phyloP scores from a whole-genome alignment of 805 yeast species.

The Metschnikowia colocasiae region DNA sequence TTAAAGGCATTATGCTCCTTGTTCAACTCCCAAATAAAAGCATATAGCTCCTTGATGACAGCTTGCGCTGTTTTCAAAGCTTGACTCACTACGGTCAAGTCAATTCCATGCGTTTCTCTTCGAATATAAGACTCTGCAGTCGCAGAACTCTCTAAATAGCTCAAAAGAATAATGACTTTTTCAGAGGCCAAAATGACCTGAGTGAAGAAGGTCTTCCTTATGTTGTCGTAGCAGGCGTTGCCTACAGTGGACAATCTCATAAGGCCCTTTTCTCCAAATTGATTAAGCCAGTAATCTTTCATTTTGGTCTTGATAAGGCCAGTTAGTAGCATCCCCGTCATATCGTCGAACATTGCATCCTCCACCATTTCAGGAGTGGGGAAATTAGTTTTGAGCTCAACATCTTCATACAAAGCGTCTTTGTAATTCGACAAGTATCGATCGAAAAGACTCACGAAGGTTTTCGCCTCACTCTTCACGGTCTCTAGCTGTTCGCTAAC shows the following conservation, averaged over 20 bases:
- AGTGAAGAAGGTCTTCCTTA: constrained; percentile 45
- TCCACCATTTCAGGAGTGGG: constrained; percentile 17
- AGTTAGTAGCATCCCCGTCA: constrained; percentile 49
- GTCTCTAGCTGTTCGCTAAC: constrained; percentile 20
- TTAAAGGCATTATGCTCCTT: constrained; percentile 46
- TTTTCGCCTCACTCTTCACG: constrained; percentile 22
- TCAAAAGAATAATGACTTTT: constrained; percentile 45
- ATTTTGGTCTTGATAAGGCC: constrained; percentile 50
- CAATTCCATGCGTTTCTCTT: constrained; percentile 12
- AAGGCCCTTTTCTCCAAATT: constrained; percentile 63
- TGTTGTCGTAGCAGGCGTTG: constrained; percentile 46
- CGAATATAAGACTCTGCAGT: constrained; percentile 9
- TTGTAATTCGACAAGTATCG: constrained; percentile 32
- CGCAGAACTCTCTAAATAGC: constrained; percentile 37
- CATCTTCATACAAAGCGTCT: constrained; percentile 23
- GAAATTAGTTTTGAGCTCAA: constrained; percentile 28
- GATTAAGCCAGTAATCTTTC: constrained; percentile 59
- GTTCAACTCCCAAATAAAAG: constrained; percentile 41
- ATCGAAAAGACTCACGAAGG: constrained; percentile 28
- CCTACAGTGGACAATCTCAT: constrained; percentile 54
- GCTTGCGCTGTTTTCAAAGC: constrained; percentile 18
- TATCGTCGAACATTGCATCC: constrained; percentile 17
- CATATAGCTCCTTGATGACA: constrained; percentile 33
- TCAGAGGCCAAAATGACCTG: constrained; percentile 55
- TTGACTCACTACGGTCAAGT: not conserved